Percentiles rank a stretch among this genome's conserved stretches.
Conservation (phyloP, 2,329 filamentous ascomycete species). For the Penicillium hordei region DNA sequence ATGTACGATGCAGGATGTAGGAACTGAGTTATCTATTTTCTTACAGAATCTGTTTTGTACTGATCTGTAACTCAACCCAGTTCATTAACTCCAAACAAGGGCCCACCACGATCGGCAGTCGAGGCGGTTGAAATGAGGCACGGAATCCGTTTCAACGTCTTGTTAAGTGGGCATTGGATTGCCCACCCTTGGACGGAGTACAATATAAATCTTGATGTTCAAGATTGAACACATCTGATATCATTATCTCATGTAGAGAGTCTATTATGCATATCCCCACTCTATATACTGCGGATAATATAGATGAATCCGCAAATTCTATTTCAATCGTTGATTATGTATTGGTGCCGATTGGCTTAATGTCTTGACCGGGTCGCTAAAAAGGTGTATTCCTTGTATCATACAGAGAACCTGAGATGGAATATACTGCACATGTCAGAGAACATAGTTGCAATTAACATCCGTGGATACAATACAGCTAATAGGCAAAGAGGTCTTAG, state of each 20-base stretch:
- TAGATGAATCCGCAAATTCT: no score
- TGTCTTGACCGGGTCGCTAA: neutral
- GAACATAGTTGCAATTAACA: no score
- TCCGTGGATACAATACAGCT: no score
- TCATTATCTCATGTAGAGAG: neutral
- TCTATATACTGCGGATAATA: neutral
- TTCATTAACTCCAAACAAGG: slow-evolving; percentile 13
- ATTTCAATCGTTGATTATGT: neutral
- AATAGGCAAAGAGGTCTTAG: neutral
- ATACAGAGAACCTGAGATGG: no score
- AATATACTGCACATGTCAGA: neutral
- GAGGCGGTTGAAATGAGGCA: neutral
- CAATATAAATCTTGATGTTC: neutral
- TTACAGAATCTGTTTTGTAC: neutral
- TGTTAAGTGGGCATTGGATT: neutral
- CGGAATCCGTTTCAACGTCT: neutral
- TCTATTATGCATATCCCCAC: neutral
- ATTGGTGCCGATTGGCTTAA: neutral
- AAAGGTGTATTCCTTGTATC: neutral
- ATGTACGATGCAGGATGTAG: neutral
- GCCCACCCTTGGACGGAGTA: neutral
- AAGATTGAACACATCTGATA: neutral
- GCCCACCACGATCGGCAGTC: slow-evolving; percentile 6
- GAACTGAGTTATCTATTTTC: neutral
- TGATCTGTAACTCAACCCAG: neutral